phyloP scores from a whole-genome alignment of 2,329 filamentous ascomycete genomes.

The Talaromyces sp. region DNA sequence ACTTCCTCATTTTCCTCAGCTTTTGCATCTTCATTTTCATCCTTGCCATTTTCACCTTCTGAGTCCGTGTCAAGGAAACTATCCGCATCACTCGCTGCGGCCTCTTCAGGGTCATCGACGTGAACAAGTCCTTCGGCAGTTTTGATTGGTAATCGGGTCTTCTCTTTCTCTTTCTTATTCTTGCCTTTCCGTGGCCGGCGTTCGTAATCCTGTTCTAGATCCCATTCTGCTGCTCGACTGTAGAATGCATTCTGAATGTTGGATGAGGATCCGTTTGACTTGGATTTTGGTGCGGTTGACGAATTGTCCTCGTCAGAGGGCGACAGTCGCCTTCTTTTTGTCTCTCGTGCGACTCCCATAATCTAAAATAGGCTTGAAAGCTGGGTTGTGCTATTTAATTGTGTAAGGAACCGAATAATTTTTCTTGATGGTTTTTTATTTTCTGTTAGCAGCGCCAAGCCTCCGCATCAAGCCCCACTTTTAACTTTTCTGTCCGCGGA shows the following conservation, averaged over 20 bases:
- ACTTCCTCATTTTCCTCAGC: constrained; percentile 46
- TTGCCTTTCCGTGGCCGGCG: constrained; percentile 68
- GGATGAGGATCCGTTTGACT: constrained; percentile 22
- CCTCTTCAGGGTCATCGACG: constrained; percentile 42
- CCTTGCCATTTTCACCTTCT: constrained; percentile 43
- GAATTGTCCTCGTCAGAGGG: constrained; percentile 37
- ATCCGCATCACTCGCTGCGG: constrained; percentile 52
- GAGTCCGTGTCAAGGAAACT: constrained; percentile 57
- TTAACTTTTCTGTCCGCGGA: constrained; percentile 19
- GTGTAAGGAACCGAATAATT: neutral
- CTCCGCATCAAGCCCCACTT: constrained; percentile 22
- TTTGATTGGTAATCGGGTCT: constrained; percentile 76
- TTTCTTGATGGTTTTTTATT: constrained; percentile 22
- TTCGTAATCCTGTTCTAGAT: constrained; percentile 90
- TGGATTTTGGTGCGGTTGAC: constrained; percentile 23
- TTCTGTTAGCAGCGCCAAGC: constrained; percentile 26
- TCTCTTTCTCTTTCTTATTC: constrained; percentile 69
- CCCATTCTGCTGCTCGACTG: constrained; percentile 73
- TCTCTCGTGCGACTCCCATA: constrained; percentile 46
- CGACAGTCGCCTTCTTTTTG: constrained; percentile 49
- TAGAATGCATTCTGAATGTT: constrained; percentile 53
- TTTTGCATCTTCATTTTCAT: constrained; percentile 42
- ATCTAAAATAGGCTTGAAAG: neutral
- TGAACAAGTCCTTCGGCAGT: constrained; percentile 69
- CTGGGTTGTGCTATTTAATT: neutral